Conservation (phyloP, 306 rosid species). For the Sindora glabra region DNA sequence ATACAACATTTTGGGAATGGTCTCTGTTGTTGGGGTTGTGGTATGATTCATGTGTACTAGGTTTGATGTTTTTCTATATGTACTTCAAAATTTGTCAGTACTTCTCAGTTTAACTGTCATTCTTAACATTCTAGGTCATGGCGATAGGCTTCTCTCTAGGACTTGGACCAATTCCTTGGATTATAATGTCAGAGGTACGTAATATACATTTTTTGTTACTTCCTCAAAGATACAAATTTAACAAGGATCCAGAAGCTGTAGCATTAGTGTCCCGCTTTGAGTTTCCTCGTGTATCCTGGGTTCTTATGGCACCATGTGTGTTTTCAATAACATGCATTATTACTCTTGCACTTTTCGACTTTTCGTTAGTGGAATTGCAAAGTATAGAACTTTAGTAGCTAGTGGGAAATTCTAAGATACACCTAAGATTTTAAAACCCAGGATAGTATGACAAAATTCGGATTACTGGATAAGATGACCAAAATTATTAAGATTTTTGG, state of each 20-base stretch:
- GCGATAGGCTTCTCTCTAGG: slow-evolving; percentile 68
- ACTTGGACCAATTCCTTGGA: slow-evolving; percentile 86
- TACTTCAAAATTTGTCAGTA: not conserved
- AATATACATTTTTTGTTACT: not conserved
- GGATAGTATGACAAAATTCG: too few species aligned
- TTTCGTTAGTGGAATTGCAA: too few species aligned
- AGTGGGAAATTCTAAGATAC: too few species aligned
- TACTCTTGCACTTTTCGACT: too few species aligned
- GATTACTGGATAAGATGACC: too few species aligned
- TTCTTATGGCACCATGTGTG: slow-evolving; percentile 4
- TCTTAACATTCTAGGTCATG: slow-evolving; percentile 41
- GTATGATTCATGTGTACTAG: slow-evolving; percentile 29
- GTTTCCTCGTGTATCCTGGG: slow-evolving; percentile 3
- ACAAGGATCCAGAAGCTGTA: not conserved
- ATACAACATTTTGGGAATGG: slow-evolving; percentile 6
- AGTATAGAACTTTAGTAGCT: too few species aligned
- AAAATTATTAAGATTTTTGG: too few species aligned
- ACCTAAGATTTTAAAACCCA: too few species aligned
- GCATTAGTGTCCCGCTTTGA: not conserved
- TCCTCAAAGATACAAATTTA: not conserved
- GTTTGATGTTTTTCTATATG: not conserved
- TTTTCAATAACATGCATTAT: too few species aligned
- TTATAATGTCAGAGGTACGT: slow-evolving; percentile 85
- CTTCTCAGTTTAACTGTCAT: not conserved
- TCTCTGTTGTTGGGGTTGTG: slow-evolving; percentile 50